Evolutionary conservation across 108 stramenopile species (phyloP).

Genomic region (Nannochloropsis granulata): DNA sequence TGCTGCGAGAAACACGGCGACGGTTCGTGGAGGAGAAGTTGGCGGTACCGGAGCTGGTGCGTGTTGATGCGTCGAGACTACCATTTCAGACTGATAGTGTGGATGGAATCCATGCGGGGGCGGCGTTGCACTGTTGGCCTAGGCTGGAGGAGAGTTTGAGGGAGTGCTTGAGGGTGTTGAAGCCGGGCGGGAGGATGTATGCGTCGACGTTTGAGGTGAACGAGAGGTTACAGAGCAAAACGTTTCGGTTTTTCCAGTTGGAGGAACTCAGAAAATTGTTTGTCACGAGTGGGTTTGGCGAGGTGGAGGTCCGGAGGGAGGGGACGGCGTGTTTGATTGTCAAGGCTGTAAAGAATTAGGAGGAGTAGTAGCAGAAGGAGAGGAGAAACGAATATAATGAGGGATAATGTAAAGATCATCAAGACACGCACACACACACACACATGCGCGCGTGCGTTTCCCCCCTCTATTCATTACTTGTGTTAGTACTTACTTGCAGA

Average conservation of each 20-base stretch:
- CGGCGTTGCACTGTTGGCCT: slow-evolving; percentile 96
- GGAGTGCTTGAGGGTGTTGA: slow-evolving; percentile 72
- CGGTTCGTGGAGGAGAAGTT: slow-evolving; percentile 10
- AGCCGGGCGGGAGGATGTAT: slow-evolving; percentile 79
- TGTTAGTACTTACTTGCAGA: too few relatives aligned
- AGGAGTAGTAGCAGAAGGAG: neutral
- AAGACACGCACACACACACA: too few relatives aligned
- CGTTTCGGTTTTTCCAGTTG: neutral
- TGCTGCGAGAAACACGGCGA: slow-evolving; percentile 67
- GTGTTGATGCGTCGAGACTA: slow-evolving; percentile 69
- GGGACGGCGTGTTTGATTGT: neutral
- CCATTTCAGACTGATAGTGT: slow-evolving; percentile 55
- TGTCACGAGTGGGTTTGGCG: neutral
- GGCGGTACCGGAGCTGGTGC: slow-evolving; percentile 57
- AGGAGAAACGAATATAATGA: too few relatives aligned
- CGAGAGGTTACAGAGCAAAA: neutral
- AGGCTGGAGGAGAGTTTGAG: slow-evolving; percentile 52
- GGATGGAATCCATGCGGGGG: slow-evolving; percentile 75
- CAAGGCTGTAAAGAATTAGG: neutral
- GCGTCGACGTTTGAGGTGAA: slow-evolving; percentile 72
- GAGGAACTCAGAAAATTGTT: neutral
- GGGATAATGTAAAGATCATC: too few relatives aligned
- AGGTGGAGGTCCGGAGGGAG: slow-evolving; percentile 1
- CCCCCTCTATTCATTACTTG: too few relatives aligned
- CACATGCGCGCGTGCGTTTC: too few relatives aligned